Conservation (phyloP, 2,329 filamentous ascomycete genomes). For the Pseudocercospora fijiensis region DNA sequence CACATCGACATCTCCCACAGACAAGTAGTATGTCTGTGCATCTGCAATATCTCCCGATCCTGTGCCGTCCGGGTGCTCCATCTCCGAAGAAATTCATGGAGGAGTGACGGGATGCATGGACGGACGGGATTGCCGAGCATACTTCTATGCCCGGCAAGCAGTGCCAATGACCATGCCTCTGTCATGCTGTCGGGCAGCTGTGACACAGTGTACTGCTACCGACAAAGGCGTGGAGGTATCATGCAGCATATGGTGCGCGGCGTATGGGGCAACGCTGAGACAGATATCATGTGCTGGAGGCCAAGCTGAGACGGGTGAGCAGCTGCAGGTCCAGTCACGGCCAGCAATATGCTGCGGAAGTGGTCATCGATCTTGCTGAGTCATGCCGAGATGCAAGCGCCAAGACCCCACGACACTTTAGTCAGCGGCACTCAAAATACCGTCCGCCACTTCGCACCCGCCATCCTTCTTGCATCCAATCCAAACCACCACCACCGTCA, state of each 20-base stretch:
- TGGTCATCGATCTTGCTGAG: background rate
- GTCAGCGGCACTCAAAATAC: background rate
- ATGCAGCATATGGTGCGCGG: conserved; percentile 8
- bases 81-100: background rate
- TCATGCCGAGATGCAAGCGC: background rate
- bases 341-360: background rate
- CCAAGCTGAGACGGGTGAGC: conserved; percentile 2
- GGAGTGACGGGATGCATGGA: background rate
- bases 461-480: conserved; percentile 11
- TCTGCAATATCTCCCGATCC: conserved; percentile 8
- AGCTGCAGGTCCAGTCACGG: conserved; percentile 10
- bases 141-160: conserved; percentile 6
- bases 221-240: conserved; percentile 1
- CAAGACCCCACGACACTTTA: background rate
- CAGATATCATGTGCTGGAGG: conserved; percentile 8
- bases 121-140: background rate
- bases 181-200: conserved; percentile 5
- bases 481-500: conserved; percentile 19
- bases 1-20: conserved; percentile 20
- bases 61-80: conserved; percentile 16
- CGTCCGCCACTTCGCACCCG: background rate
- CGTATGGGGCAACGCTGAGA: conserved; percentile 3
- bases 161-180: conserved; percentile 13
- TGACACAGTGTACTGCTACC: conserved; percentile 8
- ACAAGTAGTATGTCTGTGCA: conserved; percentile 25